These are phyloP conservation scores for Symmetrospora coprosmae DNA, from an alignment of 768 basidiomycete genomes.

Conservation along the genomic window DNA sequence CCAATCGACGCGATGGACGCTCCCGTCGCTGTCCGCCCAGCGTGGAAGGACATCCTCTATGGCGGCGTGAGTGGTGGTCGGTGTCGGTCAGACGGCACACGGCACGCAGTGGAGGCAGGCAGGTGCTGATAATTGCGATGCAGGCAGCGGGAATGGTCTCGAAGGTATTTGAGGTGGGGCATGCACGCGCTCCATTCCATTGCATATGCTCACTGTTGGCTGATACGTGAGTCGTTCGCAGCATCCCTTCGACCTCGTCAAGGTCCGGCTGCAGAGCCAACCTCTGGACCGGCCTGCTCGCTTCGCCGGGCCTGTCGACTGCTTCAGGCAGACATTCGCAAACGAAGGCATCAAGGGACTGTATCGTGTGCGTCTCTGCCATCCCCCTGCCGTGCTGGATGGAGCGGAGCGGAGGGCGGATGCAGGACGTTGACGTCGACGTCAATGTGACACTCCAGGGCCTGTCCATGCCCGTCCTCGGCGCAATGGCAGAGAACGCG, in stretches of 20 bases:
- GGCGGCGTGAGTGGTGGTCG: slow-evolving; percentile 24
- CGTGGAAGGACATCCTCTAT: slow-evolving; percentile 30
- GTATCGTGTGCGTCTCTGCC: slow-evolving; percentile 54
- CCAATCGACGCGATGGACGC: too few relatives aligned
- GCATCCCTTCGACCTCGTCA: slow-evolving; percentile 89
- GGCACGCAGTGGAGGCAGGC: not conserved
- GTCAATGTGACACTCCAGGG: slow-evolving; percentile 47
- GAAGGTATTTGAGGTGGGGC: slow-evolving; percentile 51
- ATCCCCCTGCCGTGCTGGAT: not conserved
- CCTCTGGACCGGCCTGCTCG: slow-evolving; percentile 55
- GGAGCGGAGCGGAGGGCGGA: not conserved
- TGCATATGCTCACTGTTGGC: too few relatives aligned
- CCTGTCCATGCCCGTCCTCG: slow-evolving; percentile 73
- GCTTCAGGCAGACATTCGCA: slow-evolving; percentile 62
- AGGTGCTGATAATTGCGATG: not conserved
- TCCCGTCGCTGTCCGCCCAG: not conserved
- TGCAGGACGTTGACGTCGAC: slow-evolving; percentile 13
- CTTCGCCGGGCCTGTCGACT: slow-evolving; percentile 78
- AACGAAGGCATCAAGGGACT: slow-evolving; percentile 71
- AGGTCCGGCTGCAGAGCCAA: slow-evolving; percentile 84
- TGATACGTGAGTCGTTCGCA: slow-evolving; percentile 33
- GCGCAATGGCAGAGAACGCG: slow-evolving; percentile 86
- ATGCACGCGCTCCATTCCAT: too few relatives aligned
- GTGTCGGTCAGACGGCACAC: not conserved
- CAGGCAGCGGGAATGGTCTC: slow-evolving; percentile 75